These are phyloP conservation scores for Syzygium syzygioides DNA, from an alignment of 441 rosid genomes.

Conservation along the genomic window DNA sequence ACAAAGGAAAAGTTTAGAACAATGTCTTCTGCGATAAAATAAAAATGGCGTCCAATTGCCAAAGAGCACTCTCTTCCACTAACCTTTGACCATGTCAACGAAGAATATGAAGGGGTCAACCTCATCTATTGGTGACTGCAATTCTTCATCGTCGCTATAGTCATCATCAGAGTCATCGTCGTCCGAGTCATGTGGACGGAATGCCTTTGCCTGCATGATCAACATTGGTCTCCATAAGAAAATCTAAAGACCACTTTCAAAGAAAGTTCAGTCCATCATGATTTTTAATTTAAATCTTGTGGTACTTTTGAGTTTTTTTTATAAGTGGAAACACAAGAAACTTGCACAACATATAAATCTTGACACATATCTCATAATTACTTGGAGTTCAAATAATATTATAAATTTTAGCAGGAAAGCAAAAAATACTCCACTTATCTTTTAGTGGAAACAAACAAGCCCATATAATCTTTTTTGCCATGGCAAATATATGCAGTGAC, in stretches of 20 bases:
- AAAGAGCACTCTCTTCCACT: neutral
- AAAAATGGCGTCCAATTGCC: neutral
- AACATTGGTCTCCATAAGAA: neutral
- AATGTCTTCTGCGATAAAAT: neutral
- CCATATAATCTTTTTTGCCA: neutral
- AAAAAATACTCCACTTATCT: neutral
- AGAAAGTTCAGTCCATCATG: neutral
- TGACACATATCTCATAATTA: neutral
- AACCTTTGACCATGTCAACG: constrained; percentile 84
- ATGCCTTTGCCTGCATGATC: constrained; percentile 61
- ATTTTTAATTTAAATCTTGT: neutral
- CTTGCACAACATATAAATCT: neutral
- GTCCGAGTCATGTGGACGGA: constrained; percentile 50
- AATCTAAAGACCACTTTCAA: neutral
- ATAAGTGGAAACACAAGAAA: neutral
- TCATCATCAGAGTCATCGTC: constrained; percentile 84
- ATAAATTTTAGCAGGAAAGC: neutral
- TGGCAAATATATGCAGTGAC: neutral
- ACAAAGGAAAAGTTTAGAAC: neutral
- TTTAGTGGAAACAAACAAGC: neutral
- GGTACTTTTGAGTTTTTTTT: neutral
- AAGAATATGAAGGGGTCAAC: constrained; percentile 93
- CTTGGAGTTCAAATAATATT: neutral
- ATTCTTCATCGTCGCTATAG: constrained; percentile 82
- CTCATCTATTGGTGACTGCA: constrained; percentile 93